A percentile compares a stretch with the other conserved stretches of the same genome.
These are phyloP conservation scores for Starmerella scarabaei DNA, from an alignment of 805 yeast genomes.

Conservation along the genomic window DNA sequence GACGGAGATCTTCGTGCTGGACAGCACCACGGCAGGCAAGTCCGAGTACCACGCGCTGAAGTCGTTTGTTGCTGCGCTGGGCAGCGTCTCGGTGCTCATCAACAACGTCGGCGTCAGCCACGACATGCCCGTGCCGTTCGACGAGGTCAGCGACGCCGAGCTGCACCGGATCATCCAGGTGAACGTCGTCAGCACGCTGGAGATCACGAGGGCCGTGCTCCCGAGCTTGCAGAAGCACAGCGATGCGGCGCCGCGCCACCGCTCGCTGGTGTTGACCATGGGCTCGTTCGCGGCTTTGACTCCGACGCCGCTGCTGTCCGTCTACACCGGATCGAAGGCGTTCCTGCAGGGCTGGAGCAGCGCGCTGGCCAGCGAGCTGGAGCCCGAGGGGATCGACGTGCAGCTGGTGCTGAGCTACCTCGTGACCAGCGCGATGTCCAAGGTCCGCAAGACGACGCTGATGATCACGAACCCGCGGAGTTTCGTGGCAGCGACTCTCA, in stretches of 20 bases:
- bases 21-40: slow-evolving; percentile 52
- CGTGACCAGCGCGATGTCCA: slow-evolving; percentile 93
- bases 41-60: slow-evolving; percentile 44
- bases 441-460: slow-evolving; percentile 62
- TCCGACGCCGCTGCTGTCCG: slow-evolving; percentile 85
- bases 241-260: slow-evolving; percentile 25
- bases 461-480: slow-evolving; percentile 68
- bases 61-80: slow-evolving; percentile 32
- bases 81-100: slow-evolving; percentile 58
- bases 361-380: slow-evolving; percentile 77
- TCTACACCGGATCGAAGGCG: slow-evolving; percentile 92
- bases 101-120: slow-evolving; percentile 95
- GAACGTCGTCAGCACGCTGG: slow-evolving; percentile 72
- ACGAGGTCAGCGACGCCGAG: slow-evolving; percentile 65
- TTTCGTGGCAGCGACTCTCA: slow-evolving; percentile 65
- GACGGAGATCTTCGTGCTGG: slow-evolving; percentile 61
- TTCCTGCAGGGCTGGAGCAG: slow-evolving; percentile 88
- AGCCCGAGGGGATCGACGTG: slow-evolving; percentile 60
- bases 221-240: slow-evolving; percentile 55
- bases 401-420: slow-evolving; percentile 75
- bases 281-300: slow-evolving; percentile 93
- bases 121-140: slow-evolving; percentile 85
- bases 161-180: slow-evolving; percentile 68
- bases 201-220: slow-evolving; percentile 64
- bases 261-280: slow-evolving; percentile 78